phyloP scores from a whole-genome alignment of 345 rosid species.

The Chamaenerion angustifolium region DNA sequence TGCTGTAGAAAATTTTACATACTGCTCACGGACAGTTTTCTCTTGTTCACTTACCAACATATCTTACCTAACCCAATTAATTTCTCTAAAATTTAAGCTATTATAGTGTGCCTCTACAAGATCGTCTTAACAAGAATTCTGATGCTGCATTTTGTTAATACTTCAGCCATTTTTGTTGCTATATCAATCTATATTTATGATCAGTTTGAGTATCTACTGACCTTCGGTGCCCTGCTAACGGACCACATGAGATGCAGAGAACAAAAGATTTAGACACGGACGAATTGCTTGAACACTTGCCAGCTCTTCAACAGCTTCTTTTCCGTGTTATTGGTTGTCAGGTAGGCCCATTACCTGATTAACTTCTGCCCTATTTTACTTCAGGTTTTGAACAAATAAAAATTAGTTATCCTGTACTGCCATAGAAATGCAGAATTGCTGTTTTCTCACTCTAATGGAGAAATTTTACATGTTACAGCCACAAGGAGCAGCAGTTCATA shows the following conservation, averaged over 20 bases:
- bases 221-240: neutral
- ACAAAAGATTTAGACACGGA: conserved; percentile 82
- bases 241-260: conserved; percentile 30
- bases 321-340: conserved; percentile 85
- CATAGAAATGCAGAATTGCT: neutral
- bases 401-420: neutral
- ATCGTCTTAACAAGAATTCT: neutral
- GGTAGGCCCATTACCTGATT: conserved; percentile 23
- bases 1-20: too few species aligned
- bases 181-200: conserved; percentile 15
- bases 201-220: neutral
- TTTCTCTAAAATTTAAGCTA: too few species aligned
- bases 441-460: conserved; percentile 4
- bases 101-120: too few species aligned
- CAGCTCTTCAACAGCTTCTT: conserved; percentile 84
- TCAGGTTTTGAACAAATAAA: neutral
- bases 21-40: too few species aligned
- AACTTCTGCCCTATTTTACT: neutral
- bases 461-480: conserved; percentile 46
- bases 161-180: conserved; percentile 74
- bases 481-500: conserved; percentile 77
- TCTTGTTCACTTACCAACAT: too few species aligned
- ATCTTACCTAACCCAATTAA: neutral
- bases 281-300: conserved; percentile 82
- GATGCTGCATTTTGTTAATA: neutral